Evolutionary conservation across 1,139 yeast species (phyloP).

Genomic region (Candida pseudoviswanathii): DNA sequence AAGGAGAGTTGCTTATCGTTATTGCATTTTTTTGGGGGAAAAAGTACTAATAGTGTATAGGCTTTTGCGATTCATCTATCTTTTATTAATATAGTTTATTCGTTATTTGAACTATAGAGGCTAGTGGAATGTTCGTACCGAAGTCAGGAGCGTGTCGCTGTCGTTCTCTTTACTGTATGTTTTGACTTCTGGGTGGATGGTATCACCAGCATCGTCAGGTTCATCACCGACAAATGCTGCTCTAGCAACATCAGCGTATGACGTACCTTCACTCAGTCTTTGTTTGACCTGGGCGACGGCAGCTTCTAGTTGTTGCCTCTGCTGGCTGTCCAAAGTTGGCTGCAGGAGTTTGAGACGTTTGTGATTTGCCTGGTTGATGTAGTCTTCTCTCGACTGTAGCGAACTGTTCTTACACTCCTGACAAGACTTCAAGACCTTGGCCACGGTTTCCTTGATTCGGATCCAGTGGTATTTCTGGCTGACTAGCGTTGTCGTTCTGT

Average conservation of each 20-base stretch:
- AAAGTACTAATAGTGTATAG: background rate
- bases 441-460: conserved; percentile 84
- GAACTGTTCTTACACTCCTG: conserved; percentile 59
- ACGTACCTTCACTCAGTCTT: conserved; percentile 3
- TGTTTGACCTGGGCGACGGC: conserved; percentile 11
- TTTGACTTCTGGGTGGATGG: conserved; percentile 8
- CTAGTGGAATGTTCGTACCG: background rate
- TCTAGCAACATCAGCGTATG: conserved; percentile 48
- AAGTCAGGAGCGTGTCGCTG: background rate
- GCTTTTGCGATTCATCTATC: background rate
- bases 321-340: background rate
- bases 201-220: conserved; percentile 16
- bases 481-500: conserved; percentile 77
- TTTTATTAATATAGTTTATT: background rate
- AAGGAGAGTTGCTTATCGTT: background rate
- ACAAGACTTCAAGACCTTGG: conserved; percentile 77
- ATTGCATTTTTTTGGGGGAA: conserved; percentile 6
- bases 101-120: background rate
- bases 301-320: conserved; percentile 8
- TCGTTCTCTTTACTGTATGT: conserved; percentile 5
- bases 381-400: conserved; percentile 6
- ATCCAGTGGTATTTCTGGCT: conserved; percentile 90
- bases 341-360: conserved; percentile 3
- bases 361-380: conserved; percentile 3
- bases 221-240: conserved; percentile 26